Base-by-base conservation (phyloP, 352 stramenopile genomes). In the Pythium rhizo-oryzae region DNA sequence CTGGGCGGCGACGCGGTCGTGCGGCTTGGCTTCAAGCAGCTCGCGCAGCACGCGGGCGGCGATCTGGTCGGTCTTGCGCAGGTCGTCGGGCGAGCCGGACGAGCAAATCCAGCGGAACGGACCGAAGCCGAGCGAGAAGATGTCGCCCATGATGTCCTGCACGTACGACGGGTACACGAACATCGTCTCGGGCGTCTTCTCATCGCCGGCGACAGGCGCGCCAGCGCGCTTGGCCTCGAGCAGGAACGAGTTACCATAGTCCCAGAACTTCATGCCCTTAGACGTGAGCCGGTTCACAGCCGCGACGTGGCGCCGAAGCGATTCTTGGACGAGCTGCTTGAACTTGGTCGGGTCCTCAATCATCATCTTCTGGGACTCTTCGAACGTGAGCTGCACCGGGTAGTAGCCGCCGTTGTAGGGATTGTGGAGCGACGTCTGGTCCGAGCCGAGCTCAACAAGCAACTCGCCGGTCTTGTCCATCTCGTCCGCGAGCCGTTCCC, bases 131-230 rank as follows among this genome's bases (percentile, higher is more conserved):
- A 96, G 85, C 46, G 85, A 96, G 76, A 96, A 96, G 65, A 97
- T 96, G 75, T 96, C 89, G 47, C 90, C 90, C 89, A 97, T 96
- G 61, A 97, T 97, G 69, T 96, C 90, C 71, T 97, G 87, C 33
- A 97, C 87, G 72, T 96, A 96, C 30, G 81, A 93, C 33, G 87
- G 86, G 76, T 97, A 97, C 66, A 85, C 84, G 73, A 97, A 97
- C 39, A 85, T 81, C 11, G 78, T 85, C 30, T 85, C 78, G 21
- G 77, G 75, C 25, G 86, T 78, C 28, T 73, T 69, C 51, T 82
- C 72, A 41, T 84, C 67, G 12, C 85, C 76, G 46, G 90, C 63
- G 33, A 97, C 84, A 18, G 96, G 82, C 25, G 87, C 90, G n/a
- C 85, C 87, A 2, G 90, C 90, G 55, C 86, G 83, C 66, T 87